These are phyloP conservation scores for Lactifluus volemus DNA, from an alignment of 768 basidiomycete species.

Conservation along the genomic window DNA sequence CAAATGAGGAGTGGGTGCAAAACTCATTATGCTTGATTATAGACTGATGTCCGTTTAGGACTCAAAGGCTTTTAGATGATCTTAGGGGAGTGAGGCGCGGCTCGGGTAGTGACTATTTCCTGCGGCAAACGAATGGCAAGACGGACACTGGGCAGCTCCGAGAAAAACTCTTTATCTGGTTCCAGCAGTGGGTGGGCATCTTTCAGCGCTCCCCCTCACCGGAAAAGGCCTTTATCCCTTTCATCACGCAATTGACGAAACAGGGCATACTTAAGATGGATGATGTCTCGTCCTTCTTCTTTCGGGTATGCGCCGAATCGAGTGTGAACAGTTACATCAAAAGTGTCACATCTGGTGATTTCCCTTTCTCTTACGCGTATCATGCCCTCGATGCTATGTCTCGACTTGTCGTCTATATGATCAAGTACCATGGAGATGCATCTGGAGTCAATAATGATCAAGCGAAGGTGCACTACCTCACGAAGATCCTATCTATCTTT, in stretches of 20 bases:
- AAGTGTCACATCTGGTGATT: constrained; percentile 62
- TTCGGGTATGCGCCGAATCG: constrained; percentile 93
- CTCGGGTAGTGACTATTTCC: constrained; percentile 32
- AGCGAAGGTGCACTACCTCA: constrained; percentile 92
- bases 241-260: constrained; percentile 94
- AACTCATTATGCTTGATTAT: not conserved
- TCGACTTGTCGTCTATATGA: constrained; percentile 91
- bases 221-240: constrained; percentile 92
- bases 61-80: constrained; percentile 69
- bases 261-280: constrained; percentile 95
- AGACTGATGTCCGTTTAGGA: constrained; percentile 34
- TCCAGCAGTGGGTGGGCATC: constrained; percentile 93
- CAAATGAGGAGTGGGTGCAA: constrained; percentile 70
- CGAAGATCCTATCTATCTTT: constrained; percentile 95
- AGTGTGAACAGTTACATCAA: constrained; percentile 85
- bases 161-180: constrained; percentile 69
- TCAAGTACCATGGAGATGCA: constrained; percentile 98
- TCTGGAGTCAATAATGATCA: constrained; percentile 87
- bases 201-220: constrained; percentile 86
- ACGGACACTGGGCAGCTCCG: constrained; percentile 68
- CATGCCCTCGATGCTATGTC: constrained; percentile 95
- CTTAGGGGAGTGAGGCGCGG: constrained; percentile 56
- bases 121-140: constrained; percentile 43
- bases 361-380: constrained; percentile 65
- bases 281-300: constrained; percentile 95